Evolutionary conservation across 805 yeast genomes (phyloP).

Genomic region (Cyberlindnera sargentensis): DNA sequence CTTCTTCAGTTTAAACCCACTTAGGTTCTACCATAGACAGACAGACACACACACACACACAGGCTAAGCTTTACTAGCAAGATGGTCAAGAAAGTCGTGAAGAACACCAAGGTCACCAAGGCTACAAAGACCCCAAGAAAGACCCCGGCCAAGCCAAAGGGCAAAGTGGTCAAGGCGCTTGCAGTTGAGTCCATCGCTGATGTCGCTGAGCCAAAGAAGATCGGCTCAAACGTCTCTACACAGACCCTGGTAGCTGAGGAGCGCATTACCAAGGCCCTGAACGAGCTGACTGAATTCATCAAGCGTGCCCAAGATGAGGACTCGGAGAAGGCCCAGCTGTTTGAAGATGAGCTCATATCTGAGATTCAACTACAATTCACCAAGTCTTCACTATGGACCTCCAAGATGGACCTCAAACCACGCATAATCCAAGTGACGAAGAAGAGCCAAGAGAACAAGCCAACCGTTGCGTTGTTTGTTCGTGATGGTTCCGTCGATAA

Average conservation of each 20-base stretch:
- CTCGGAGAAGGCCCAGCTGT: constrained; percentile 38
- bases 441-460: constrained; percentile 31
- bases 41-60: no score
- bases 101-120: background rate
- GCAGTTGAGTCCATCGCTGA: constrained; percentile 14
- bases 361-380: constrained; percentile 55
- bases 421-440: constrained; percentile 33
- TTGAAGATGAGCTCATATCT: constrained; percentile 43
- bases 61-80: background rate
- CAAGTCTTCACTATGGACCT: constrained; percentile 56
- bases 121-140: constrained; percentile 6
- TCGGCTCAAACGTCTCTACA: background rate
- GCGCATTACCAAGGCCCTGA: constrained; percentile 44
- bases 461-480: constrained; percentile 55
- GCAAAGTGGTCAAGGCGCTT: constrained; percentile 22
- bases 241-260: constrained; percentile 21
- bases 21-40: no score
- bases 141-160: constrained; percentile 21
- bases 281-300: constrained; percentile 59
- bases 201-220: constrained; percentile 4
- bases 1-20: background rate
- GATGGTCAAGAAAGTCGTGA: constrained; percentile 1
- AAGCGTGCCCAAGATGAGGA: constrained; percentile 27
- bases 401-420: constrained; percentile 39
- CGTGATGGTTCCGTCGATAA: constrained; percentile 49